Base-by-base conservation (phyloP, 345 rosid genomes). In the Eucalyptus fibrosa region DNA sequence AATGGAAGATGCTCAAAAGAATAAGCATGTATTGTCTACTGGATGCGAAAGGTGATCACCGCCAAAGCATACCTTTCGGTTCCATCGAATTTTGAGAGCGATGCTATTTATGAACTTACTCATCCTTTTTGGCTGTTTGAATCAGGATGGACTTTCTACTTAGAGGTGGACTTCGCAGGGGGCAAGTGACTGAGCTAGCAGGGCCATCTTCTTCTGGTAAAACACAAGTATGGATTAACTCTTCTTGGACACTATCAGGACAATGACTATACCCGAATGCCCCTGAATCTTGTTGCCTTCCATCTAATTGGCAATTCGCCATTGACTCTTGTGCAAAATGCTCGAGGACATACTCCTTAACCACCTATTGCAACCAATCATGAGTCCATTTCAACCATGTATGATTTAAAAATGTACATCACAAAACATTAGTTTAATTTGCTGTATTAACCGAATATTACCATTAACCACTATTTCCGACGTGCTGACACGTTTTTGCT, bases 131-230 rank as follows among this genome's bases (percentile, higher is more conserved):
- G 90, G 50, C 10, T 34, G 88, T 92, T 81, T 87, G 80, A 72
- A 59, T 86, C 92, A 97, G 99, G 92, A 50, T 93, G 89, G 98
- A 97, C 92, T 90, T 90, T 34, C 92, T 96, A 86, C 97, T 96
- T 90, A 91, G 89, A 85, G 99, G 97, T 89, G 99, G 99, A 67
- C 55, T 96, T 59, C 86, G 93, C 53, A 91, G 89, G 89, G 99
- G 98, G 86, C 97, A 93, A 88, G 89, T 97, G 60, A 96, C 96
- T 34, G 99, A 97, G 93, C 89, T 97, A 87, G 97, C 93, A n/a
- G 99, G 99, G 86, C 96, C 95, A 51, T 97, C 99, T 1, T 93
- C 98, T 67, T 96, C 98, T 80, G 98, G 99, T 90, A 97, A 97
- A 96, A 97, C 98, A 72, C 98, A 96, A 88, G 98, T 96, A 92